A percentile compares a stretch with the other conserved stretches of the same genome.
Evolutionary conservation across 106 monocot genomes (phyloP).

Genomic region (Dactylorhiza incarnata): DNA sequence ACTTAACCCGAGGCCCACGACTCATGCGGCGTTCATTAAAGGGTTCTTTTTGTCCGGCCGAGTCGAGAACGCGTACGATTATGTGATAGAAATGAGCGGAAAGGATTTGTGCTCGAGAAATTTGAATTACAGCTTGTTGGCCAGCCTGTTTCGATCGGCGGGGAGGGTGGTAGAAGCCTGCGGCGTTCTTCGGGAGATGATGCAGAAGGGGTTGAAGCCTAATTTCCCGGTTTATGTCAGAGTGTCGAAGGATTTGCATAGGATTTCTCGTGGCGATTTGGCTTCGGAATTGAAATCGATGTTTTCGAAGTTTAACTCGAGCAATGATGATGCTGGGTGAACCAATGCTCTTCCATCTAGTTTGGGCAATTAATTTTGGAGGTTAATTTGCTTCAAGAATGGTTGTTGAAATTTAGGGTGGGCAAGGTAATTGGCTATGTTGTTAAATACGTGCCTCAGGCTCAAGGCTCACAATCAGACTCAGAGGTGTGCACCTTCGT

Average conservation of each 20-base stretch:
- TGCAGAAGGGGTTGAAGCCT: conserved; percentile 66
- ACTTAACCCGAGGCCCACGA: conserved; percentile 47
- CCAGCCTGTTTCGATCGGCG: conserved; percentile 26
- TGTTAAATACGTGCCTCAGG: not conserved
- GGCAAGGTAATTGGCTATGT: not conserved
- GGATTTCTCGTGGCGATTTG: conserved; percentile 31
- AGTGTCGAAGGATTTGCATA: conserved; percentile 52
- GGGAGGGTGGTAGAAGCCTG: conserved; percentile 50
- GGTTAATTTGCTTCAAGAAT: not conserved
- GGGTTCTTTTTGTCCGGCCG: conserved; percentile 52
- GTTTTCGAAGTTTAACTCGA: conserved; percentile 30
- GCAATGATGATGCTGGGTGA: conserved; percentile 11
- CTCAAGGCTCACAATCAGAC: too few species aligned
- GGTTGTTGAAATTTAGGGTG: not conserved
- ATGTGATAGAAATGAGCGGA: conserved; percentile 54
- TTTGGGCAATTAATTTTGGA: not conserved
- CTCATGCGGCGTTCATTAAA: conserved; percentile 66
- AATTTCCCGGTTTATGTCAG: conserved; percentile 59
- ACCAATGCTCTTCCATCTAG: not conserved
- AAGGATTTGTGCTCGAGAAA: conserved; percentile 48
- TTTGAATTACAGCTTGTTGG: conserved; percentile 68
- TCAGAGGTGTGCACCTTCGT: too few species aligned
- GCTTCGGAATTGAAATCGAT: conserved; percentile 39
- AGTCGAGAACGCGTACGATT: conserved; percentile 43
- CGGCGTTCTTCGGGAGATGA: conserved; percentile 62